Conservation (phyloP, 805 yeast genomes). For the Saccharomyces paradoxus region DNA sequence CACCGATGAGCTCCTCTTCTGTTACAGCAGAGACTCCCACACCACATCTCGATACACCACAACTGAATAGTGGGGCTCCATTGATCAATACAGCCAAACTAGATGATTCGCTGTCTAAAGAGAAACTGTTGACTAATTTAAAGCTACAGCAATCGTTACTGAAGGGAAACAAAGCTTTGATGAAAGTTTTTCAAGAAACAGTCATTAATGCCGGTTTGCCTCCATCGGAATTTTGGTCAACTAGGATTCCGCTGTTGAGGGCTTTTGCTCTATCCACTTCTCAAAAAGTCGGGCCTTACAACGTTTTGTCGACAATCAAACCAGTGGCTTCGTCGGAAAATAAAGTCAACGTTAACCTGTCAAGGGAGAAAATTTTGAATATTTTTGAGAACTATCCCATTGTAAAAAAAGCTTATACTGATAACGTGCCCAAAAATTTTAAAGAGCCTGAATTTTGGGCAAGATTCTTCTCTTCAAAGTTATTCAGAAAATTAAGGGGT, state of each 20-base stretch:
- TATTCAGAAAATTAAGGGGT: slow-evolving; percentile 82
- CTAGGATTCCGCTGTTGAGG: slow-evolving; percentile 68
- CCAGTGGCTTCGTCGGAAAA: slow-evolving; percentile 91
- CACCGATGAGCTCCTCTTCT: neutral
- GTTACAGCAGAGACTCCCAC: slow-evolving; percentile 1
- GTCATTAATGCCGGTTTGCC: slow-evolving; percentile 72
- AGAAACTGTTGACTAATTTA: slow-evolving; percentile 57
- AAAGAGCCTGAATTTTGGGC: slow-evolving; percentile 95
- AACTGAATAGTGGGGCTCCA: slow-evolving; percentile 18
- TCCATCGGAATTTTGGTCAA: slow-evolving; percentile 80
- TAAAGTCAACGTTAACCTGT: slow-evolving; percentile 84
- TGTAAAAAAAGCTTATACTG: slow-evolving; percentile 80
- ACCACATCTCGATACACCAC: slow-evolving; percentile 5
- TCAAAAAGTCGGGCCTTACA: slow-evolving; percentile 88
- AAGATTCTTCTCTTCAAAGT: slow-evolving; percentile 81
- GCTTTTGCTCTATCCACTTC: slow-evolving; percentile 78
- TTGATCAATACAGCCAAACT: slow-evolving; percentile 32
- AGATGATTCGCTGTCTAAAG: slow-evolving; percentile 45
- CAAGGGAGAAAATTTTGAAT: slow-evolving; percentile 81
- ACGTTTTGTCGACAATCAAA: slow-evolving; percentile 85
- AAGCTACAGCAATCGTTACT: slow-evolving; percentile 73
- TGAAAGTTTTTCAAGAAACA: slow-evolving; percentile 76
- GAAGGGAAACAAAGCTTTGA: slow-evolving; percentile 56
- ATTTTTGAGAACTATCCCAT: slow-evolving; percentile 90
- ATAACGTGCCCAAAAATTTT: slow-evolving; percentile 74